Evolutionary conservation across 225 moss, liverwort and hornwort species (phyloP), one percentile per base, ranked within the genome.

Genomic region (Pseudoscleropodium purum): DNA sequence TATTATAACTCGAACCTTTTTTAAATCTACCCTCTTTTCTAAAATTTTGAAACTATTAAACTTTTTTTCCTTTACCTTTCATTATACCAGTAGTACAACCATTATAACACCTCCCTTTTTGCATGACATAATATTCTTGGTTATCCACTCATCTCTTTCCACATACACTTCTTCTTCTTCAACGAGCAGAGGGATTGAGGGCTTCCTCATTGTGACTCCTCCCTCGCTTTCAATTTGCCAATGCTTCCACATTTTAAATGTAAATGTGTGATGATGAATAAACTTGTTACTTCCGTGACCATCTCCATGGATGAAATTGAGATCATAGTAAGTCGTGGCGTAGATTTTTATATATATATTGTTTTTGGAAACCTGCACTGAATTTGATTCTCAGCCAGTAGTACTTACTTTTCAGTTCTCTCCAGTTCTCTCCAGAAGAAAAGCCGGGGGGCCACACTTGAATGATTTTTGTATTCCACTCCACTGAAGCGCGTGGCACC

Each of bases 1-100:
- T 16, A 56, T 78, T 37, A 4, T 37, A 37, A 37, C 0, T 6
- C 1, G 37, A 54, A 5, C 2, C 9, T 4, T 21, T 57, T 27
- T 4, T 0, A 6, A 79, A 26, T 9, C 4, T n/a, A 4, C 8
- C 17, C 1, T 49, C 11, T 3, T 57, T 0, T 79, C 2, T 6
- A 0, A 25, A 56, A 15, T 56, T 54, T 17, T 26, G 6, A 56
- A n/a, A 26, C 4, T 37, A 15, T 1, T 26, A 17, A 2, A 57
- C 15, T 8, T 25, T 25, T 6, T 24, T 78, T 23, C 6, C 26
- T 57, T 26, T 27, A 27, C 18, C 57, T 1, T 27, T 26, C 7
- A n/a, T 24, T 10, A 79, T n/a, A 17, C 6, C 2, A 79, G 0
- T 18, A n/a, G n/a, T 56, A 17, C 17, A 57, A 27, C 26, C 26